Evolutionary conservation across 768 basidiomycete species (phyloP), one percentile per base, ranked within the genome.

Genomic region (Collybia nuda): DNA sequence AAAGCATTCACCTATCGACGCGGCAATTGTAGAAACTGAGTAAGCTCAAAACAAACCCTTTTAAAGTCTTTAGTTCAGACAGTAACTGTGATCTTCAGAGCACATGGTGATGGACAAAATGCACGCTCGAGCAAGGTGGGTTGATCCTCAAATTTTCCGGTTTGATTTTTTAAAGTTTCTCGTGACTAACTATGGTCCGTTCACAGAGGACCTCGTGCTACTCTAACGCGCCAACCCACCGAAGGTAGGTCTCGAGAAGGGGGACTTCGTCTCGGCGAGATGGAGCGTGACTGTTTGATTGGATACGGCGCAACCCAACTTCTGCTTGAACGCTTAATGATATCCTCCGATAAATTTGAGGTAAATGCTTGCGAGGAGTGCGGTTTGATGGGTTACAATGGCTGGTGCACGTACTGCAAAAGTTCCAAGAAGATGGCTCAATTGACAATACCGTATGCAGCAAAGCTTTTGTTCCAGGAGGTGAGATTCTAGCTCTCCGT

Each of bases 41-140:
- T 97, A 68, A 76, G 91, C 23, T 21, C 45, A 18, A 32, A 11
- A 32, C 7, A 9, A 32, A 32, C 19, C 22, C 39, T 22, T 23
- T 40, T 17, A 19, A 39, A 26, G 18, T 39, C 40, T 15, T 45
- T 38, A 26, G 40, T 36, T 44, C 35, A 48, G 42, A 57, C n/a
- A 60, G 56, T 59, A 47, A 52, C 56, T 52, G n/a, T n/a, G 19
- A 51, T 18, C 12, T 53, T 36, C 57, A 90, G 86, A 95, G 75
- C 95, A 96, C 73, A 98, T 98, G 96, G 96, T 98, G 44, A 90
- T 98, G 87, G 97, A 99, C 78, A 99, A 99, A 78, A 99, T 99
- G 97, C 97, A 99, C 61, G 97, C 97, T 57, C 87, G 97, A 51
- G 94, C 97, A 44, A 88, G 93, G 92, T 87, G 67, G 60, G 77